Evolutionary conservation across 768 basidiomycete genomes (phyloP), one percentile per base, ranked within the genome.

Genomic region (Mycena rebaudengoi): DNA sequence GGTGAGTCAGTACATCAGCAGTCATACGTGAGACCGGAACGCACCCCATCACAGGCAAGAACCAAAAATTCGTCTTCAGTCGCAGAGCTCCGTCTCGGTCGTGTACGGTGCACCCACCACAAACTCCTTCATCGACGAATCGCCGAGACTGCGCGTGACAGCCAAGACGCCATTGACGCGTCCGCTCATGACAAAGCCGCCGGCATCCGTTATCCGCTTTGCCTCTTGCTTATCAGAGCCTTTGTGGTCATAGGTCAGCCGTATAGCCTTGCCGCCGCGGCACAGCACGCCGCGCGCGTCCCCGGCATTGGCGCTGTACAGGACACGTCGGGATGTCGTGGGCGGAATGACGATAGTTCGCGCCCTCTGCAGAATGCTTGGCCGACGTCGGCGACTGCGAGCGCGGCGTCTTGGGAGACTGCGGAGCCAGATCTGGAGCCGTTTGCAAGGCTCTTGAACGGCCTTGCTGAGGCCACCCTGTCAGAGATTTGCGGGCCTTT

Each of bases 101-200:
- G 98, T 99, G 77, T 97, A 99, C 7, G 98, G 98, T 28, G 94
- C 87, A 2, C 98, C 98, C 48, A 99, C 98, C 12, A 99, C 98
- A 75, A 96, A 99, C 71, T 99, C 98, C 78, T 99, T 99, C 98
- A 99, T 99, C 7, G 95, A 92, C 2, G 95, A 92, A 73, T 99
- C 98, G 32, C 98, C 98, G 59, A 99, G 80, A 71, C 95, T 95
- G 60, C 98, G 85, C 18, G 98, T 99, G 28, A 99, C 98, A 7
- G 96, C 96, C 56, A 99, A 81, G 40, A 99, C 96, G 66, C 97
- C 98, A 69, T 99, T 99, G 32, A 99, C 98, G 13, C 98, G 88
- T 66, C 97, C 98, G 72, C 97, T 97, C 92, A 99, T 90, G 21
- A 99, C 96, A 73, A 99, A 99, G 2, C 98, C 98, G 11, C 98